Evolutionary conservation across 257 asterid genomes (phyloP), one percentile per base, ranked within the genome.

Genomic region (Catharanthus roseus): DNA sequence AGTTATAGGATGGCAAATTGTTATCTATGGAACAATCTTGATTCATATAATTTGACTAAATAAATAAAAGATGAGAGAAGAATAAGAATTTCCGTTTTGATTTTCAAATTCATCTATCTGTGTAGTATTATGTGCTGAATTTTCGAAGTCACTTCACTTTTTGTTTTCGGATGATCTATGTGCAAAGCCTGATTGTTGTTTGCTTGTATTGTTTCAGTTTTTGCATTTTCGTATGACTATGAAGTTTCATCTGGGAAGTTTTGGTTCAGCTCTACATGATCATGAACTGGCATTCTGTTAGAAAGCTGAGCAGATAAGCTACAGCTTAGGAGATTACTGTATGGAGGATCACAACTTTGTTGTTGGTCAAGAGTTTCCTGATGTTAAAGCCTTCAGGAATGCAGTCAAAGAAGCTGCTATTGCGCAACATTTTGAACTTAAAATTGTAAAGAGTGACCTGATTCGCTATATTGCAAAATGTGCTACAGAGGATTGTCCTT

Each of bases 361-460:
- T 26, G 82, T 86, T 15, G 96, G 95, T 49, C 95, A 87, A 81
- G 90, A 89, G 78, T 89, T 87, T 77, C 85, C 89, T 38, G 90
- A 89, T 68, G 96, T 87, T 36, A 87, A 86, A 84, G 75, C 96
- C 57, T 86, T 87, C 41, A 95, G 95, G 31, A 83, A 44, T 69
- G 92, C 96, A 53, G 73, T 89, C 42, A 89, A 86, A 87, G 95
- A 89, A 72, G 89, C 85, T 56, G 96, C 96, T 57, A 89, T 89
- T 61, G 92, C 96, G 9, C 95, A 89, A 44, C 96, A 89, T 79
- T 89, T 89, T 70, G 92, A 87, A 74, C 90, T 89, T 66, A 89
- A 89, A 55, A 78, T 87, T 15, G 72, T 87, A 42, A 89, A 89
- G 69, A 87, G 96, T 75, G 95, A 89, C 78, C 86, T 89, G 68